Evolutionary conservation across 2,329 filamentous ascomycete genomes (phyloP), one percentile per base, ranked within the genome.

Genomic region (Fusarium guadeloupense): DNA sequence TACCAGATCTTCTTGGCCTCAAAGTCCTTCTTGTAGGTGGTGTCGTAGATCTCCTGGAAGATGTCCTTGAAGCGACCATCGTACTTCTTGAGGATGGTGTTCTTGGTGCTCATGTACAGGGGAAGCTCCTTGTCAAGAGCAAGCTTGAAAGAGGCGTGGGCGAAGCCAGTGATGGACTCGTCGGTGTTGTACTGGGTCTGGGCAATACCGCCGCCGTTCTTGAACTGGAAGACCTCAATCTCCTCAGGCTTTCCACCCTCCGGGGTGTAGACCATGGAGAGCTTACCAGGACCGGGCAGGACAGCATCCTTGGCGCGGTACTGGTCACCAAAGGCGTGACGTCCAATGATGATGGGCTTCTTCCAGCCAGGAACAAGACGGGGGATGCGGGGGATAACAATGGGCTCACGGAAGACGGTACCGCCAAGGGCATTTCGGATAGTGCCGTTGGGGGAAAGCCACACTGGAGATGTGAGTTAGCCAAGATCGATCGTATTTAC

Each of bases 21-120:
- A 71, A 98, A 98, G 38, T 92, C 85, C 76, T 86, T 84, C 84
- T 91, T 89, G 84, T 98, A 99, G 71, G 89, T 81, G 56, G 84
- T 85, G 64, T 98, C 92, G 80, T 94, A 99, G 72, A 98, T 87
- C 74, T 96, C 91, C 85, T 99, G 91, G 88, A 99, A 99, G 78
- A 98, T 96, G 75, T 99, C 95, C 89, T 98, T 98, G 87, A 99
- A 99, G 71, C 91, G 87, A 47, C 95, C 95, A 75, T 99, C 95
- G 81, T 99, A 99, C 79, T 93, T 94, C 85, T 99, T 99, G 69
- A 99, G 83, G 71, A 99, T 99, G 70, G 95, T 99, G 85, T 98
- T 98, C 90, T 99, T 99, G 80, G 95, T 99, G 85, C 92, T 97
- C 94, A 98, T 96, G 84, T 98, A 99, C 72, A 99, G 84, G n/a